Conservation (phyloP, 1,284 basidiomycete genomes). For the Boletellus deceptivus region DNA sequence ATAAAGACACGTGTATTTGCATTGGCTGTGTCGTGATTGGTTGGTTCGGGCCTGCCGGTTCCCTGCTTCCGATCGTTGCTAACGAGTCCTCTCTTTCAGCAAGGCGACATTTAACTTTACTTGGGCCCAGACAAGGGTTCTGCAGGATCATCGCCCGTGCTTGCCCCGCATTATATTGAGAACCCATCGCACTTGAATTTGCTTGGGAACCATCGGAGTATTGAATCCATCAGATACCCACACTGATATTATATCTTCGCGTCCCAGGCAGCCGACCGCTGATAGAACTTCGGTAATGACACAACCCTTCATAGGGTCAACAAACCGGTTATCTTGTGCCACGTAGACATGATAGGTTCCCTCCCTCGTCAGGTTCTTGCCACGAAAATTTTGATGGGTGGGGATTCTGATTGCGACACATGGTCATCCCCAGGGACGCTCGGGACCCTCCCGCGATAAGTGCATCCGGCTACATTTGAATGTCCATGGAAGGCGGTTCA, state of each 20-base stretch:
- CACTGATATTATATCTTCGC: not conserved
- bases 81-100: no score
- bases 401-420: no score
- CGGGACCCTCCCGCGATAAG: not conserved
- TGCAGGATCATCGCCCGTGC: not conserved
- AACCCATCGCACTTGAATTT: not conserved
- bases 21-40: not conserved
- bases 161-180: not conserved
- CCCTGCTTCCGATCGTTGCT: not conserved
- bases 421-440: no score
- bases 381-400: no score
- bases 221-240: not conserved
- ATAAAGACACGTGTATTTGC: not conserved
- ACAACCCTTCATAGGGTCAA: not conserved
- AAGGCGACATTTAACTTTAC: no score
- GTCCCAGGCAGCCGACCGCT: no score
- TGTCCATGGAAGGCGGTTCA: not conserved
- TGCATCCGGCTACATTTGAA: not conserved
- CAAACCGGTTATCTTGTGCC: no score
- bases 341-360: no score
- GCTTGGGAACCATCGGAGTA: not conserved
- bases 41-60: no score
- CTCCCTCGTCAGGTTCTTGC: not conserved
- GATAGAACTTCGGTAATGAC: not conserved
- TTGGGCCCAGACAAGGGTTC: not conserved